Base-by-base conservation (phyloP, 495 filamentous ascomycete genomes). In the Penicillium maclennaniae region DNA sequence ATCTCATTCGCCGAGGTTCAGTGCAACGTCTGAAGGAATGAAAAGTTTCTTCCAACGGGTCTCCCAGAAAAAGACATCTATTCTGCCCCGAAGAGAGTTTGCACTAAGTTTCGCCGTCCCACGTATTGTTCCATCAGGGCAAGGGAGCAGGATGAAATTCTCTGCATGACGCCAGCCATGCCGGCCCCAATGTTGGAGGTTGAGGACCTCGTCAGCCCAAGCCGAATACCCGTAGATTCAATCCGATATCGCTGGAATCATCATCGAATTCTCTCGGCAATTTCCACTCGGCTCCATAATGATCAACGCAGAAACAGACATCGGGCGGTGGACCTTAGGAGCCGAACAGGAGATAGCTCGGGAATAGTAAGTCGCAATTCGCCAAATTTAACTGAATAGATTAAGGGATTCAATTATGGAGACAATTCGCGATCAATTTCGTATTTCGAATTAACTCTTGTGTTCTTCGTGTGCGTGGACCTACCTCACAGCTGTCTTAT, bases 101-200 rank as follows among this genome's bases (percentile, higher is more conserved):
- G 6, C 19, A 45, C 45, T 25, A 45, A 60, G 49, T 51, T 60
- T 57, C 28, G 46, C 25, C 16, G 50, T 54, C 50, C 54, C 54
- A 57, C 53, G 39, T 39, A 6, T 14, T 16, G 10, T n/a, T 28
- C 21, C 47, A 34, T 15, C 8, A 9, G 21, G 9, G 8, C 37
- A 26, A 1, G 9, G 27, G 9, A 14, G 2, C 31, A 12, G 12
- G 12, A 31, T 2, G 8, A 10, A 31, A 31, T 7, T 6, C 12
- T 31, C 1, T 31, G 7, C 43, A 23, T 23, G 23, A 23, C 23
- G 23, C 2, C 38, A 48, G 5, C 31, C 31, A 1, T 34, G 31
- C 31, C 14, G 4, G 31, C 8, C 31, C 31, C 14, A 12, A 34
- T 12, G 14, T 34, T 34, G 14, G 31, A 4, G 15, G 15, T 23